A percentile compares a stretch with the other conserved stretches of the same genome.
Conservation (phyloP, 1,284 basidiomycete species). For the Ceratobasidium sp. region DNA sequence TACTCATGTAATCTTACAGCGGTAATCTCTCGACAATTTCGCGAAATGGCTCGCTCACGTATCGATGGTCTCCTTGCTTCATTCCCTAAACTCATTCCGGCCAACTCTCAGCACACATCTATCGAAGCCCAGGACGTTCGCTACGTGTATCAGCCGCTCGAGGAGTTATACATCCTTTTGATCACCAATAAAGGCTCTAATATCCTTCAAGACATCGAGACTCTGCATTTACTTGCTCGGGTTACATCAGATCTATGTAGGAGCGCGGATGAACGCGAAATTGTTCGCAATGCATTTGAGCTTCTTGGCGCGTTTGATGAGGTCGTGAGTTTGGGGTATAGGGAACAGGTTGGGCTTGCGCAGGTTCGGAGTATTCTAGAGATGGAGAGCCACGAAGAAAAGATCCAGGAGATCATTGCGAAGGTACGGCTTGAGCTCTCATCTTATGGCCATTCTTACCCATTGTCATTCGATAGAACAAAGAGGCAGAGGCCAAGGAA, state of each 20-base stretch:
- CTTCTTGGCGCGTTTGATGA: slow-evolving; percentile 97
- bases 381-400: slow-evolving; percentile 99
- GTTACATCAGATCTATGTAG: slow-evolving; percentile 94
- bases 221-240: slow-evolving; percentile 92
- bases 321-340: slow-evolving; percentile 93
- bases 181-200: slow-evolving; percentile 99
- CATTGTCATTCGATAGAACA: slow-evolving; percentile 73
- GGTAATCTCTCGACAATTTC: slow-evolving; percentile 96
- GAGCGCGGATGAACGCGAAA: slow-evolving; percentile 89
- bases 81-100: slow-evolving; percentile 98
- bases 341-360: slow-evolving; percentile 92
- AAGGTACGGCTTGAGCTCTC: slow-evolving; percentile 67
- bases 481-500: slow-evolving; percentile 99
- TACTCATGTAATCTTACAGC: slow-evolving; percentile 64
- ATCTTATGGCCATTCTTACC: slow-evolving; percentile 24
- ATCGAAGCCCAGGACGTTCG: slow-evolving; percentile 93
- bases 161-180: slow-evolving; percentile 97
- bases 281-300: slow-evolving; percentile 93
- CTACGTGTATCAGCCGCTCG: slow-evolving; percentile 98
- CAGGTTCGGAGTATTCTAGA: slow-evolving; percentile 94
- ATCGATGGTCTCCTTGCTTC: slow-evolving; percentile 96
- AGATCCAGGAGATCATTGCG: slow-evolving; percentile 99
- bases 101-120: slow-evolving; percentile 96
- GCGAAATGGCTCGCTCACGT: slow-evolving; percentile 91
- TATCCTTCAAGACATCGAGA: slow-evolving; percentile 98